These are phyloP conservation scores for Massariosphaeria phaeospora DNA, from an alignment of 495 filamentous ascomycete species.

Conservation along the genomic window DNA sequence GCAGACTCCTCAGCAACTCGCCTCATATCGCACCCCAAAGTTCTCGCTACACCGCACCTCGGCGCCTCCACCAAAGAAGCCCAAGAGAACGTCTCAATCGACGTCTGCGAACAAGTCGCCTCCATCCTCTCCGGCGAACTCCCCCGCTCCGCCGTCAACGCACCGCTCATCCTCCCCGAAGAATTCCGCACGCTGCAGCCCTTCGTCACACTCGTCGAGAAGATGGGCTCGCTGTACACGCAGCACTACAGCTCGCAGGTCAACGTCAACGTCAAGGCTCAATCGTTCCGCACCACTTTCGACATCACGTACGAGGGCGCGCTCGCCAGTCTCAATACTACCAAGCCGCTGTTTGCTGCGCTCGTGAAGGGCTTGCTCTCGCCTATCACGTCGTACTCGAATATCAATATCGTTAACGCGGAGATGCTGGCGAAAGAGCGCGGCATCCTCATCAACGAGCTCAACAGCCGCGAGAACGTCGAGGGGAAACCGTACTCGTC, in stretches of 20 bases:
- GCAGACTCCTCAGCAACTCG: conserved; percentile 49
- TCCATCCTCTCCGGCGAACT: conserved; percentile 60
- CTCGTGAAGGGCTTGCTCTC: conserved; percentile 63
- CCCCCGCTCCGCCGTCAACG: conserved; percentile 66
- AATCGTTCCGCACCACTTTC: conserved; percentile 52
- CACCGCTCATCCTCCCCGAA: conserved; percentile 65
- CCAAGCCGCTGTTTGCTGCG: conserved; percentile 64
- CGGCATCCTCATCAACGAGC: conserved; percentile 65
- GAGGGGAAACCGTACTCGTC: conserved; percentile 52
- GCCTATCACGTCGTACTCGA: conserved; percentile 53
- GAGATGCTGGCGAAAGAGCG: conserved; percentile 62
- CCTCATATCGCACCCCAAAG: conserved; percentile 57
- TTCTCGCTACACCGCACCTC: conserved; percentile 66
- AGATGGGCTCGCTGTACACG: conserved; percentile 65
- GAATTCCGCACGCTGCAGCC: conserved; percentile 66
- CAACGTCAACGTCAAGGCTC: conserved; percentile 14
- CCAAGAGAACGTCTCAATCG: conserved; percentile 68
- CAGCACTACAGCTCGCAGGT: conserved; percentile 55
- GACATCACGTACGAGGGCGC: conserved; percentile 66
- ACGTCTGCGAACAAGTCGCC: conserved; percentile 69
- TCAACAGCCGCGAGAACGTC: conserved; percentile 49
- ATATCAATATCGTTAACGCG: conserved; percentile 71
- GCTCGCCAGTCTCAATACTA: conserved; percentile 57
- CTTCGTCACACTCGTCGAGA: conserved; percentile 62
- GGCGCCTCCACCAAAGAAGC: conserved; percentile 71